Conservation (phyloP, 352 stramenopile species). For the Pythium phragmiticola region DNA sequence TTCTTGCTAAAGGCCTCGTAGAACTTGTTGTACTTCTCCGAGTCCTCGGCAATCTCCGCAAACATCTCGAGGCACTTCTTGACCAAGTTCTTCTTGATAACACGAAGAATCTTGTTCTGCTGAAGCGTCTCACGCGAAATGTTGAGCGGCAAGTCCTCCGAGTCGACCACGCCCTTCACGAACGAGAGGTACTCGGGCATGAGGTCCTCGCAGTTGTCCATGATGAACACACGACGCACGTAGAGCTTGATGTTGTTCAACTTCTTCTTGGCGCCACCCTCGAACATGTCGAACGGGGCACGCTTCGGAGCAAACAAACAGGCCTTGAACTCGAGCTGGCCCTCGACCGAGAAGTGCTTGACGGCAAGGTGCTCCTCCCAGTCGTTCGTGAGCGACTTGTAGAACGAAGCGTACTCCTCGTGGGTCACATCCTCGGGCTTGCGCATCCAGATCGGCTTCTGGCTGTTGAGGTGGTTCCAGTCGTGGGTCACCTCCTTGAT, state of each 20-base stretch:
- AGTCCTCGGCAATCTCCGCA: conserved; percentile 97
- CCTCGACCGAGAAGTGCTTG: conserved; percentile 99
- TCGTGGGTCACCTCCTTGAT: conserved; percentile 98
- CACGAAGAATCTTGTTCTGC: conserved; percentile 99
- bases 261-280: conserved; percentile 99
- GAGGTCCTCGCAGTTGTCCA: conserved; percentile 99
- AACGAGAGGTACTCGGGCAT: conserved; percentile 99
- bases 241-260: conserved; percentile 99
- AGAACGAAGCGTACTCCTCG: conserved; percentile 99
- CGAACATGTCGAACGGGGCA: conserved; percentile 99
- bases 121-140: conserved; percentile 99
- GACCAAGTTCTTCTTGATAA: conserved; percentile 99
- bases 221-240: conserved; percentile 99
- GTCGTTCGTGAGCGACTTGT: conserved; percentile 99
- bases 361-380: conserved; percentile 98
- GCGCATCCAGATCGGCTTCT: conserved; percentile 99
- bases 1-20: conserved; percentile 99
- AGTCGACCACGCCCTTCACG: conserved; percentile 99
- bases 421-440: conserved; percentile 99
- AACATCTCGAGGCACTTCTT: conserved; percentile 99
- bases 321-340: conserved; percentile 99
- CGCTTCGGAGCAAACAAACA: conserved; percentile 98
- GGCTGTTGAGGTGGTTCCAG: conserved; percentile 99
- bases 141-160: conserved; percentile 99
- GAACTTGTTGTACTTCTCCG: conserved; percentile 99